These are phyloP conservation scores for Peronospora destructor DNA, from an alignment of 352 stramenopile genomes.

Conservation along the genomic window DNA sequence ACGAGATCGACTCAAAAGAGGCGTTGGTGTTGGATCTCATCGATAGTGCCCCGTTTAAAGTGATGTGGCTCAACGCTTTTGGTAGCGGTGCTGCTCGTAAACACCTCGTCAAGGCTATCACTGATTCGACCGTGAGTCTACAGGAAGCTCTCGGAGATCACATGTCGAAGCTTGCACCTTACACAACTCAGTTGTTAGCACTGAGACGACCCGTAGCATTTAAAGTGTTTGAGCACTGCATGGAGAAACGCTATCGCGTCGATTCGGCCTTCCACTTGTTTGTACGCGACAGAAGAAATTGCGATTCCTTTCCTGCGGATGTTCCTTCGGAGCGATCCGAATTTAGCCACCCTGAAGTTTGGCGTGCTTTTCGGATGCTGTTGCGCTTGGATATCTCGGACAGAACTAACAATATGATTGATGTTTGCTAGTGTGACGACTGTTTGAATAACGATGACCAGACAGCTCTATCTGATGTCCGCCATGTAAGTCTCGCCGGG, in stretches of 20 bases:
- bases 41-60: conserved; percentile 42
- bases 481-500: conserved; percentile 69
- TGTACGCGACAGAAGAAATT: conserved; percentile 50
- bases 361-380: conserved; percentile 44
- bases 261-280: conserved; percentile 48
- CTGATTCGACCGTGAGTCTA: conserved; percentile 27
- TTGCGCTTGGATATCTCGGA: conserved; percentile 58
- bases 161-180: conserved; percentile 16
- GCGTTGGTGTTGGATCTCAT: conserved; percentile 61
- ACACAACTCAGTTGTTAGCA: conserved; percentile 41
- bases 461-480: conserved; percentile 41
- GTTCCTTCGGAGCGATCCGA: conserved; percentile 76
- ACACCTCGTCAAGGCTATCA: conserved; percentile 31
- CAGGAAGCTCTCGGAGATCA: conserved; percentile 17
- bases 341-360: conserved; percentile 84
- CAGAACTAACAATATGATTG: conserved; percentile 53
- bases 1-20: conserved; percentile 24
- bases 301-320: conserved; percentile 84
- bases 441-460: conserved; percentile 7
- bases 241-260: conserved; percentile 83
- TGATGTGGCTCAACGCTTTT: conserved; percentile 56
- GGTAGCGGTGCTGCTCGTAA: conserved; percentile 5
- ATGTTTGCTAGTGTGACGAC: conserved; percentile 45
- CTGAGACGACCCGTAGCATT: conserved; percentile 72
- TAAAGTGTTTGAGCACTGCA: conserved; percentile 67